phyloP scores from a whole-genome alignment of 108 stramenopile genomes.

The Skeletonema grethae region DNA sequence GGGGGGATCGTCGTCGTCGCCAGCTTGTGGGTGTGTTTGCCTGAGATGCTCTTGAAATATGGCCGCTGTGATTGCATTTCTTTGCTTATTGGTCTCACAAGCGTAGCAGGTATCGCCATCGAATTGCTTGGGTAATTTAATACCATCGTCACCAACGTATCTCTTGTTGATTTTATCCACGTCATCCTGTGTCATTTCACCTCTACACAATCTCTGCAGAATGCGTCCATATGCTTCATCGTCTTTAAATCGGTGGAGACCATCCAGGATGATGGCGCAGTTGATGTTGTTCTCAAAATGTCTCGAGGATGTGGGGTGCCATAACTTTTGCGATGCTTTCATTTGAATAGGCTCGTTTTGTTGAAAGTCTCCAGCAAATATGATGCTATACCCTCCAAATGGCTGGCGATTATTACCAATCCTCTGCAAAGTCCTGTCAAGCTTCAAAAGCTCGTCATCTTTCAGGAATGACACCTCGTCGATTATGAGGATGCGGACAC shows the following conservation, averaged over 20 bases:
- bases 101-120: background rate
- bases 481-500: conserved; percentile 23
- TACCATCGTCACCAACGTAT: background rate
- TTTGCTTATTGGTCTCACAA: background rate
- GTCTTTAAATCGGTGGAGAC: conserved; percentile 20
- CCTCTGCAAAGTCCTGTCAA: conserved; percentile 12
- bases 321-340: conserved; percentile 7
- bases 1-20: background rate
- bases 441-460: conserved; percentile 15
- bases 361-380: conserved; percentile 27
- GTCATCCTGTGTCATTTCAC: background rate
- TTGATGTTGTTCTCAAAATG: conserved; percentile 19
- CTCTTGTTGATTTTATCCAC: background rate
- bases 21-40: background rate
- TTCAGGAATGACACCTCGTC: conserved; percentile 25
- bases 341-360: conserved; percentile 16
- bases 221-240: conserved; percentile 16
- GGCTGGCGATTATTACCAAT: conserved; percentile 8
- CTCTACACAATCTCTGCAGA: conserved; percentile 18
- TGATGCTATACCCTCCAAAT: conserved; percentile 20
- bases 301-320: background rate
- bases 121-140: background rate
- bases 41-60: background rate
- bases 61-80: background rate
- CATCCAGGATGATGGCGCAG: conserved; percentile 14